These are phyloP conservation scores for apple (Malus domestica) DNA, from an alignment of 306 rosid species.

Conservation along the genomic window ASM211411v1 NC_041795.1:34273501-34274000, in stretches of 20 bases:
- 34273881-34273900: too few species aligned
- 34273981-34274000: neutral
- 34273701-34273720: neutral
- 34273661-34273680: conserved; percentile 98
- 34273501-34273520: conserved; percentile 24
- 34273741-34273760: neutral
- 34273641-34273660: conserved; percentile 96
- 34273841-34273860: neutral
- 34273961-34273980: neutral
- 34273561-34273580: conserved; percentile 94
- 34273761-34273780: neutral
- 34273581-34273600: conserved; percentile 80
- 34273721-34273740: neutral
- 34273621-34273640: conserved; percentile 85
- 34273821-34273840: too few species aligned
- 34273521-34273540: conserved; percentile 85
- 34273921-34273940: neutral
- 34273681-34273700: conserved; percentile 98
- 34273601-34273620: conserved; percentile 97
- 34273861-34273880: neutral
- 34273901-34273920: neutral
- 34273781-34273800: neutral
- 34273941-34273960: neutral
- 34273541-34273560: conserved; percentile 97
- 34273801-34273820: too few species aligned